Conservation (phyloP, 768 basidiomycete species). For the Boletus subparvulus region DNA sequence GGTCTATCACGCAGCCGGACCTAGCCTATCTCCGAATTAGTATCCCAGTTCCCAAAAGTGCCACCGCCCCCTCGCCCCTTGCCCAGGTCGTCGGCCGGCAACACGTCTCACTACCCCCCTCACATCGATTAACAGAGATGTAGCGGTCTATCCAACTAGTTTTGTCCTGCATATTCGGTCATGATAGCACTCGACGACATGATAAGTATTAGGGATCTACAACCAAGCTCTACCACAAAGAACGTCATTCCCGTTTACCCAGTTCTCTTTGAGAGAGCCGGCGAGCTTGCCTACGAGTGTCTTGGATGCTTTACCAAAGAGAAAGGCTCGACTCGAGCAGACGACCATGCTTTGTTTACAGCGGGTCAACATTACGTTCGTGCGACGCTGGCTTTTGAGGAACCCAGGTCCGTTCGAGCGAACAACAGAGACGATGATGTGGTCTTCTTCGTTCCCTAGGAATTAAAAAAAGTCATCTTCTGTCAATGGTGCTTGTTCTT, state of each 20-base stretch:
- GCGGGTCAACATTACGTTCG: slow-evolving; percentile 84
- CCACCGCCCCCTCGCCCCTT: not conserved
- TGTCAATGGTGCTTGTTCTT: not conserved
- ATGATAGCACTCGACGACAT: not conserved
- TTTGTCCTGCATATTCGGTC: not conserved
- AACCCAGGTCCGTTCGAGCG: slow-evolving; percentile 63
- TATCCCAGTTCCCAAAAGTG: not conserved
- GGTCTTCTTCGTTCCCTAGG: slow-evolving; percentile 78
- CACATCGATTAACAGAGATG: too few relatives aligned
- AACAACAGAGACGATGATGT: slow-evolving; percentile 70
- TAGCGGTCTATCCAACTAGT: not conserved
- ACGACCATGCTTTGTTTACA: slow-evolving; percentile 77
- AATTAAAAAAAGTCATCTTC: slow-evolving; percentile 10
- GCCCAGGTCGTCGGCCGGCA: not conserved
- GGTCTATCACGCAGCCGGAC: not conserved
- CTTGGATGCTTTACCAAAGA: slow-evolving; percentile 12
- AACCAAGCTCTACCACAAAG: not conserved
- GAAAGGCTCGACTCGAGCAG: slow-evolving; percentile 44
- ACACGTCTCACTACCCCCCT: too few relatives aligned
- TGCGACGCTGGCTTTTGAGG: slow-evolving; percentile 57
- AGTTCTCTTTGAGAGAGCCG: slow-evolving; percentile 8
- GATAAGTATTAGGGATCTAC: not conserved
- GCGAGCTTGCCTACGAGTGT: slow-evolving; percentile 31
- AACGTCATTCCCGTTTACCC: slow-evolving; percentile 15
- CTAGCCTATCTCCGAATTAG: not conserved